Conservation (phyloP, 768 basidiomycete genomes). For the Rhodosporidiobolus sp. region DNA sequence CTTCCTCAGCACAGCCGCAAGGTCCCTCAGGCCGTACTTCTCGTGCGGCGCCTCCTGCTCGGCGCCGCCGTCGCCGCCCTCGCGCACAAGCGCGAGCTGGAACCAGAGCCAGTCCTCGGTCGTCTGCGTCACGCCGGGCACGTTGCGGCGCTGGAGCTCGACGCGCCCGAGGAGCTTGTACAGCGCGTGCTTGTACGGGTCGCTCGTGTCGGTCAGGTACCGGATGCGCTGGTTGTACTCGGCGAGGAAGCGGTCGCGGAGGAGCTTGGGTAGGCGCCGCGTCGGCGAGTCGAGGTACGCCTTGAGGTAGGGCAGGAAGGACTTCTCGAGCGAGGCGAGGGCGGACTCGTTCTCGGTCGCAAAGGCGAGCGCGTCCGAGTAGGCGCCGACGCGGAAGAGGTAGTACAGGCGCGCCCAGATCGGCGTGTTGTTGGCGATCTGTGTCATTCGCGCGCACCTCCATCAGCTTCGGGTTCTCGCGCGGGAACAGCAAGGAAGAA, state of each 20-base stretch:
- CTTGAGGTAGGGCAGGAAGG: conserved; percentile 76
- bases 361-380: conserved; percentile 73
- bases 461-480: conserved; percentile 10
- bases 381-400: conserved; percentile 79
- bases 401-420: conserved; percentile 94
- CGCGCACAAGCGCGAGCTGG: conserved; percentile 81
- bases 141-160: conserved; percentile 73
- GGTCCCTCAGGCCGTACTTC: conserved; percentile 56
- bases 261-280: conserved; percentile 55
- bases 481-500: not conserved
- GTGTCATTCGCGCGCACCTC: not conserved
- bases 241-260: conserved; percentile 62
- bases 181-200: conserved; percentile 92
- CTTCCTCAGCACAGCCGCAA: conserved; percentile 48
- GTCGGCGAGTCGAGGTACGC: conserved; percentile 79
- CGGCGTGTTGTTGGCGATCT: conserved; percentile 82
- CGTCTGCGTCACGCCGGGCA: conserved; percentile 78
- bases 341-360: conserved; percentile 62
- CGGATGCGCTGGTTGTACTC: conserved; percentile 70
- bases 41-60: conserved; percentile 48
- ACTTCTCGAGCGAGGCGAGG: conserved; percentile 72
- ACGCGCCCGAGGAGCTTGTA: conserved; percentile 94
- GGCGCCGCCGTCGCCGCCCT: conserved; percentile 61
- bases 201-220: conserved; percentile 71
- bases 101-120: conserved; percentile 99